These are phyloP conservation scores for Lonicera japonica DNA, from an alignment of 129 eudicot genomes.

Conservation along the genomic window DNA sequence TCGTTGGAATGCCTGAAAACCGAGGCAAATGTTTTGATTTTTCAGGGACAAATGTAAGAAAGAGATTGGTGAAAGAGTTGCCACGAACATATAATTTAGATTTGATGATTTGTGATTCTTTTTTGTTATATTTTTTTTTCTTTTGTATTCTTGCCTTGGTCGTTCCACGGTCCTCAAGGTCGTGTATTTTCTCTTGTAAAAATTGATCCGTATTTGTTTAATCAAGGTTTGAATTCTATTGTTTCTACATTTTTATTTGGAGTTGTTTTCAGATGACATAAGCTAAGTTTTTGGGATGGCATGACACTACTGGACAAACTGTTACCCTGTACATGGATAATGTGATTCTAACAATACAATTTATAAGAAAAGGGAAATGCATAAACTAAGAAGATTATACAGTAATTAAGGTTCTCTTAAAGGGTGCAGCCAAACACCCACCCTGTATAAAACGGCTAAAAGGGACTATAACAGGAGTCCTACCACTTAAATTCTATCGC, in stretches of 20 bases:
- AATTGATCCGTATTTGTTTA: slow-evolving; percentile 13
- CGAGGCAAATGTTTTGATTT: slow-evolving; percentile 8
- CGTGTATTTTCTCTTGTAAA: slow-evolving; percentile 24
- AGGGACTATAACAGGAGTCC: not conserved
- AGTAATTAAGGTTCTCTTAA: not conserved
- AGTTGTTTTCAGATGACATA: slow-evolving; percentile 4
- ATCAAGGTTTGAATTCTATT: slow-evolving; percentile 14
- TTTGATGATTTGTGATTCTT: slow-evolving; percentile 21
- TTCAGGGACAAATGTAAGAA: slow-evolving; percentile 4
- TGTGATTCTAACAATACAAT: not conserved
- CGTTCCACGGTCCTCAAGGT: slow-evolving; percentile 13
- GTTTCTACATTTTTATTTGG: slow-evolving; percentile 2
- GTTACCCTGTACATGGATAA: not conserved
- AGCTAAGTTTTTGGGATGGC: not conserved
- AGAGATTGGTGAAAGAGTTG: not conserved
- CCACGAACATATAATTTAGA: not conserved
- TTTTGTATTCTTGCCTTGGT: slow-evolving; percentile 23
- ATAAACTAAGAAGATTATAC: not conserved
- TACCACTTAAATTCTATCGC: slow-evolving; percentile 7
- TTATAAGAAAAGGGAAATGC: not conserved
- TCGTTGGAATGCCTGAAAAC: slow-evolving; percentile 13
- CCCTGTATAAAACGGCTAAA: not conserved
- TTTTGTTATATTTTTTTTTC: slow-evolving; percentile 7
- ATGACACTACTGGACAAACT: not conserved
- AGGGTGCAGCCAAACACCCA: not conserved